Percentiles rank a stretch among this genome's conserved stretches.
phyloP scores from a whole-genome alignment of 352 stramenopile species.

The Phytophthora capsici region DNA sequence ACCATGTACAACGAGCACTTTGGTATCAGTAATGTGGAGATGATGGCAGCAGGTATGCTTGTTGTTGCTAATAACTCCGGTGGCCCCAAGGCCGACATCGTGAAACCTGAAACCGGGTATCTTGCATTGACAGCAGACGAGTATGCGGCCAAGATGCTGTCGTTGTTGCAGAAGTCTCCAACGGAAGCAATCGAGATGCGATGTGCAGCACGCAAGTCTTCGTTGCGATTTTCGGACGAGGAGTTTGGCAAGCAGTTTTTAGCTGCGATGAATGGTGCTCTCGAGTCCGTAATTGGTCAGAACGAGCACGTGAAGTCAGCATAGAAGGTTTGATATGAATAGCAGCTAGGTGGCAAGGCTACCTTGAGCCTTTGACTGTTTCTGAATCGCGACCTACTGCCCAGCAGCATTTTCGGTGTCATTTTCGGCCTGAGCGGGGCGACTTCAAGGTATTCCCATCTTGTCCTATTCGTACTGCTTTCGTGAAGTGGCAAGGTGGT shows the following conservation, averaged over 20 bases:
- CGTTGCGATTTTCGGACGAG: conserved; percentile 76
- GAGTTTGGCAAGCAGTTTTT: conserved; percentile 75
- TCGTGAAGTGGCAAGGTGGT: conserved; percentile 5
- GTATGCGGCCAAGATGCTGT: conserved; percentile 87
- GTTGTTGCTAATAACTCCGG: conserved; percentile 98
- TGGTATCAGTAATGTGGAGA: conserved; percentile 99
- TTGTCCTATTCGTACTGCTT: conserved; percentile 3
- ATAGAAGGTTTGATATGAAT: conserved; percentile 31
- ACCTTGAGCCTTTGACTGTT: background rate
- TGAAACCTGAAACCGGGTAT: conserved; percentile 79
- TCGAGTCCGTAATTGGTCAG: conserved; percentile 18
- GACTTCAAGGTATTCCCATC: background rate
- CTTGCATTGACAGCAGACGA: conserved; percentile 88
- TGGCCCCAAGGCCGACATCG: conserved; percentile 95
- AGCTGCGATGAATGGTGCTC: conserved; percentile 44
- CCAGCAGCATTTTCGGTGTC: conserved; percentile 9
- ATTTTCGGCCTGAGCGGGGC: conserved; percentile 9
- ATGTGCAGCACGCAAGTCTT: conserved; percentile 46
- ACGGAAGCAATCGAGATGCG: conserved; percentile 49
- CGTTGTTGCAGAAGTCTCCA: conserved; percentile 51
- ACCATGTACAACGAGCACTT: conserved; percentile 99
- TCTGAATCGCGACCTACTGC: background rate
- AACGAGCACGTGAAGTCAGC: conserved; percentile 20
- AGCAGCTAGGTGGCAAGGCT: conserved; percentile 1
- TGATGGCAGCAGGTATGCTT: conserved; percentile 98